phyloP scores from a whole-genome alignment of 805 yeast genomes.

The Kuraishia piskuri region DNA sequence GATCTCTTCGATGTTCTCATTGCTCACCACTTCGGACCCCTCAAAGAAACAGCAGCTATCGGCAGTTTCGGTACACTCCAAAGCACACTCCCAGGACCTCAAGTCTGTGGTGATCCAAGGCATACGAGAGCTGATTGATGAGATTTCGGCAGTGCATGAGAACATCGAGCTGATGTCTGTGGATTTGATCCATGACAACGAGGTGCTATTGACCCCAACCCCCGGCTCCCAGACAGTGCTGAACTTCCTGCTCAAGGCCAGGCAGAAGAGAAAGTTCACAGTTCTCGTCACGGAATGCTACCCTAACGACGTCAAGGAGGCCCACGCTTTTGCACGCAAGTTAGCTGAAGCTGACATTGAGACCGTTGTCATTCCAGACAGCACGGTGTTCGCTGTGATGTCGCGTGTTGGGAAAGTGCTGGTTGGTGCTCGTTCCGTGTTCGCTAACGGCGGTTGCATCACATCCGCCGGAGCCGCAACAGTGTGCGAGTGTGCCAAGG shows the following conservation, averaged over 20 bases:
- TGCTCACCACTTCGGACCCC: conserved; percentile 44
- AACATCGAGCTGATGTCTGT: conserved; percentile 86
- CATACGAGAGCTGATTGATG: conserved; percentile 86
- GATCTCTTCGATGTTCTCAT: conserved; percentile 80
- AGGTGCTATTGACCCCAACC: conserved; percentile 82
- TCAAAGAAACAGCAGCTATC: conserved; percentile 6
- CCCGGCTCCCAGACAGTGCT: conserved; percentile 87
- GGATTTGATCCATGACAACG: conserved; percentile 91
- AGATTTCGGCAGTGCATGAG: conserved; percentile 81
- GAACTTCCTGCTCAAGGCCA: conserved; percentile 78
- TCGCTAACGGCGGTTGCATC: conserved; percentile 93
- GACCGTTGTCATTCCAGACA: conserved; percentile 86
- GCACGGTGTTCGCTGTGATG: conserved; percentile 92
- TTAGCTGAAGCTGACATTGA: conserved; percentile 83
- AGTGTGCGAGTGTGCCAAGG: conserved; percentile 93
- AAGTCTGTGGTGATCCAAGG: conserved; percentile 87
- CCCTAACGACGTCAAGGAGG: conserved; percentile 76
- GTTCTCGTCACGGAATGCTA: conserved; percentile 87
- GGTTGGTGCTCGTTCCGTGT: conserved; percentile 85
- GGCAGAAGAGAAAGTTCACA: conserved; percentile 83
- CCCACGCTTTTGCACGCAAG: conserved; percentile 72
- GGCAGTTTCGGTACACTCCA: conserved; percentile 18
- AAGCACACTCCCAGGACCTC: conserved; percentile 49
- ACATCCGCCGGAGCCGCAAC: conserved; percentile 86
- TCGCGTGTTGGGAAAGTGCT: conserved; percentile 94